Evolutionary conservation across 2,329 filamentous ascomycete genomes (phyloP).

Genomic region (Phialophora tarda): DNA sequence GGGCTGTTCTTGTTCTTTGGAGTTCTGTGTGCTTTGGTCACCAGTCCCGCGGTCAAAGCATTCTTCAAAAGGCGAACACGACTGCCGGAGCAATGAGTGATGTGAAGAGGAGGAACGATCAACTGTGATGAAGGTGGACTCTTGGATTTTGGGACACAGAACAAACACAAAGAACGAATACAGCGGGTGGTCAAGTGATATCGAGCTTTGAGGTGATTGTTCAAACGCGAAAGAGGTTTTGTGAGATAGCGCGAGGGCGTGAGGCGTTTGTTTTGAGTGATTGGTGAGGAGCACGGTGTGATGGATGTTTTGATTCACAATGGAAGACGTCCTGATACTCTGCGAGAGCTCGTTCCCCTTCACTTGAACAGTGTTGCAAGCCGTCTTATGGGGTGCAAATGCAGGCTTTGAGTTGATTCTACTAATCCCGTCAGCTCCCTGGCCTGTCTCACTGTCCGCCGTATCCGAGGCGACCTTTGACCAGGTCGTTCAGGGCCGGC

Average conservation of each 20-base stretch:
- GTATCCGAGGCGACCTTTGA: not conserved
- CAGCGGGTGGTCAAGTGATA: not conserved
- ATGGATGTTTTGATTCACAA: not conserved
- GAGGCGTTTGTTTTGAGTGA: not conserved
- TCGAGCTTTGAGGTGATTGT: not conserved
- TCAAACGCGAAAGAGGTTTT: not conserved
- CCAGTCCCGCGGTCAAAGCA: constrained; percentile 12
- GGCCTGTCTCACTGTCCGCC: not conserved
- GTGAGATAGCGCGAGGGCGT: not conserved
- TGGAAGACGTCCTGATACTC: not conserved
- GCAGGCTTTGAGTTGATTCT: not conserved
- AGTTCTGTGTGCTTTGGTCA: constrained; percentile 22
- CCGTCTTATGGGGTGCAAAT: not conserved
- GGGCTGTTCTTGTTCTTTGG: constrained; percentile 27
- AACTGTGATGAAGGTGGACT: not conserved
- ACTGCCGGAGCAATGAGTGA: not conserved
- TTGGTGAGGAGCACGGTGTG: not conserved
- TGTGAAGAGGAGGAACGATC: not conserved
- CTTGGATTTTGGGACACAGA: not conserved
- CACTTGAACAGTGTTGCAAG: not conserved
- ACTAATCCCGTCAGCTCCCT: not conserved
- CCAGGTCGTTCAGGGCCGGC: not conserved
- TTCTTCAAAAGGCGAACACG: not conserved
- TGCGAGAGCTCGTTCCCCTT: not conserved
- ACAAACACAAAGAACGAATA: not conserved